Conservation (phyloP, 345 rosid species). For the Populus euphratica region DNA sequence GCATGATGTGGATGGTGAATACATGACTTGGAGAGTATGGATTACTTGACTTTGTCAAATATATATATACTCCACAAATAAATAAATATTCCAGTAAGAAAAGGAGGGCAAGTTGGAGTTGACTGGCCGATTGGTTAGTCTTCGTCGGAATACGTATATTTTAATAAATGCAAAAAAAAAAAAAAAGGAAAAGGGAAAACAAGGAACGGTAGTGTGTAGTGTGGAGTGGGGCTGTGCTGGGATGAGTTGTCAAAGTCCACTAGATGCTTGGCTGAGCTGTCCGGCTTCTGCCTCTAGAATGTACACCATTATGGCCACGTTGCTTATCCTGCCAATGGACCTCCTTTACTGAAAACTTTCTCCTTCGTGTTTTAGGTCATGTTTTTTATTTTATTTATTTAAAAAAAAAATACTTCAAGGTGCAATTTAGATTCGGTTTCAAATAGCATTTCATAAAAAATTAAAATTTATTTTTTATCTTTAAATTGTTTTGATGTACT, state of each 20-base stretch:
- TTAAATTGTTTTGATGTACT: no score
- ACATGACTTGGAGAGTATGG: neutral
- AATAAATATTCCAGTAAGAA: neutral
- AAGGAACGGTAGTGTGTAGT: neutral
- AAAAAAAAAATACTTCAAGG: no score
- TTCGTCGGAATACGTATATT: neutral
- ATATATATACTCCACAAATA: neutral
- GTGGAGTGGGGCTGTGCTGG: slow-evolving; percentile 9
- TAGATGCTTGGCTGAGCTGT: slow-evolving; percentile 24
- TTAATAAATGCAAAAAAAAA: neutral
- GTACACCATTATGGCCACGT: slow-evolving; percentile 17
- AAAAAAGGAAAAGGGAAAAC: neutral
- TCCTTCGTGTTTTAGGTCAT: neutral
- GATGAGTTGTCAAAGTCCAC: slow-evolving; percentile 27
- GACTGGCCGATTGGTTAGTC: neutral
- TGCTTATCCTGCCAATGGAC: slow-evolving; percentile 11
- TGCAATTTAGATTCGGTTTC: no score
- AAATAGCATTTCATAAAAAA: no score
- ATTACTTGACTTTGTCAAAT: neutral
- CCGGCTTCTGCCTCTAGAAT: slow-evolving; percentile 8
- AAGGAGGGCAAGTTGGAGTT: neutral
- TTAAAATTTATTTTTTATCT: no score
- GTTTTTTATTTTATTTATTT: no score
- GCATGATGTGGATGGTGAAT: neutral
- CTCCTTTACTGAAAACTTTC: neutral